phyloP scores from a whole-genome alignment of 495 filamentous ascomycete species.

The Penicillium canariense region DNA sequence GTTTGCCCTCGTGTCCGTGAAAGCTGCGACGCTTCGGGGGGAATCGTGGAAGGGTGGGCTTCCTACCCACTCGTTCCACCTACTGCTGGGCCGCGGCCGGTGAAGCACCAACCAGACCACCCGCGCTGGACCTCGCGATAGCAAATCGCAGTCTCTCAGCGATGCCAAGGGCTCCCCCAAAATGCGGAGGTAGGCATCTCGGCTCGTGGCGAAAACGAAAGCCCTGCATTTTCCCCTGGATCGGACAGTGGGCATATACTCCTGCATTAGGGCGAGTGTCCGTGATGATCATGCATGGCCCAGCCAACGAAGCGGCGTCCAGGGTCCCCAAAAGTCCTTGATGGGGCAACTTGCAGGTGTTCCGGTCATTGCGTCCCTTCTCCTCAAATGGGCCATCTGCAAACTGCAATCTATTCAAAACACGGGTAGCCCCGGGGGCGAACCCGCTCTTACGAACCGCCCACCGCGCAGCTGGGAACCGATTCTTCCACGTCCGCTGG shows the following conservation, averaged over 20 bases:
- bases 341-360: not conserved
- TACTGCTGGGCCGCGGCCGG: not conserved
- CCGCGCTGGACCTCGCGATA: not conserved
- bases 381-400: not conserved
- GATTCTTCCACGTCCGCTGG: conserved; percentile 9
- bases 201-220: not conserved
- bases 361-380: too few species aligned
- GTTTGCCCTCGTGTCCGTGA: not conserved
- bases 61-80: not conserved
- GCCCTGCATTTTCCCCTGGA: too few species aligned
- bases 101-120: not conserved
- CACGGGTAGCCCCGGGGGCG: conserved; percentile 5
- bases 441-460: conserved; percentile 11
- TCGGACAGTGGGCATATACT: not conserved
- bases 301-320: not conserved
- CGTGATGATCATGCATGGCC: not conserved
- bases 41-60: too few species aligned
- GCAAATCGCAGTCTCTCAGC: not conserved
- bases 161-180: conserved; percentile 5
- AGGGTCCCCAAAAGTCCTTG: not conserved
- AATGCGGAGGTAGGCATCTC: conserved; percentile 14
- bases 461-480: conserved; percentile 11
- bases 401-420: not conserved
- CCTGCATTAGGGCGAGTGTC: not conserved
- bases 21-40: not conserved